Evolutionary conservation across 192 early-diverging fungal genomes (phyloP), one percentile per base, ranked within the genome.

Genomic region (Coemansia furcata): DNA sequence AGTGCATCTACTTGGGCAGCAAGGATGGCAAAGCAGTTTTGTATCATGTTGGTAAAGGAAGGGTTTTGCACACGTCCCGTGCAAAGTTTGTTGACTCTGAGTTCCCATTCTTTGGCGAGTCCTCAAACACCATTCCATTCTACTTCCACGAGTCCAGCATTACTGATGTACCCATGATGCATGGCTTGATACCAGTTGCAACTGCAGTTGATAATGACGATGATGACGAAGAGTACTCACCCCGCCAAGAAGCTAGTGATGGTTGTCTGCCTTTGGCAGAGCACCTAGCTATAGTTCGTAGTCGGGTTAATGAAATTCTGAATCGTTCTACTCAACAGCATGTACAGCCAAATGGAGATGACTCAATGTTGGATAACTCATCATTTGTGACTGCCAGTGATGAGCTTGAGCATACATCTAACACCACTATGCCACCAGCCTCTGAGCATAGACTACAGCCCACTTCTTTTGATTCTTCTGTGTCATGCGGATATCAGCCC

Each of bases 11-110:
- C 8, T 32, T 62, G 19, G 61, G 47, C 47, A 49, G 21, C 47
- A 49, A 49, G 47, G 47, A 49, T 61, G 60, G 60, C 4, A 61
- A 61, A 10, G 38, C 60, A 19, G 23, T 61, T 4, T 26, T 61
- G 60, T 61, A 59, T 21, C 32, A 9, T 33, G 17, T 59, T 59
- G 57, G 36, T 38, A 59, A 59, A 19, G 57, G 57, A 33, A 59
- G 57, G 57, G n/a, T 59, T 26, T 49, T 49, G 47, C 47, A 49
- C 7, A 49, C 47, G 4, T 49, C 47, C 14, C 47, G 21, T 49
- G 47, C 47, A 49, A 49, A 49, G 23, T 49, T 49, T 49, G 47
- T 49, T 21, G 47, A 49, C 47, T 26, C 47, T 26, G 47, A 49
- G 21, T 49, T 6, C 8, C 47, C 47, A 49, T 49, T 49, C 7